Conservation (phyloP, 1,284 basidiomycete genomes). For the Cryptococcus jaspeensis region DNA sequence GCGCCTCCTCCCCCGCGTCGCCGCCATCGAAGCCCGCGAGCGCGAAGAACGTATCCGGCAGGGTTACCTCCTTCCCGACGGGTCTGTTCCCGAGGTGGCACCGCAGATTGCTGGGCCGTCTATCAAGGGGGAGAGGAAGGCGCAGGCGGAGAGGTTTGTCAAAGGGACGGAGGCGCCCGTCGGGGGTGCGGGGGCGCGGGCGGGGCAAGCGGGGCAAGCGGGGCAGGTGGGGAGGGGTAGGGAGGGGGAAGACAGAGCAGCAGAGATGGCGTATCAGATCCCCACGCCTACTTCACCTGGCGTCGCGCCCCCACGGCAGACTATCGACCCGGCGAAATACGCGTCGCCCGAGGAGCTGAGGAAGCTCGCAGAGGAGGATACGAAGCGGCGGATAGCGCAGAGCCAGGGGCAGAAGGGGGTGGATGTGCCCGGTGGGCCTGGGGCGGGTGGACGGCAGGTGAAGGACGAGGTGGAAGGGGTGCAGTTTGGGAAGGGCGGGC, state of each 20-base stretch:
- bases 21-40: constrained; percentile 41
- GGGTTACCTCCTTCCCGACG: constrained; percentile 39
- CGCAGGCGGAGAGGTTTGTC: constrained; percentile 5
- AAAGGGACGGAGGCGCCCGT: not conserved
- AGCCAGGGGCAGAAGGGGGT: constrained; percentile 18
- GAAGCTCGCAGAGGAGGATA: constrained; percentile 43
- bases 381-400: constrained; percentile 38
- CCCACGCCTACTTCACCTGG: constrained; percentile 22
- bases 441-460: not conserved
- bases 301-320: constrained; percentile 28
- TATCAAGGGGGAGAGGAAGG: constrained; percentile 8
- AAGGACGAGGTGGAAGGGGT: constrained; percentile 2
- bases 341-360: constrained; percentile 34
- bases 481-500: not conserved
- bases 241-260: not conserved
- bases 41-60: constrained; percentile 44
- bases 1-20: constrained; percentile 25
- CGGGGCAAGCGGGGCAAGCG: too few relatives aligned
- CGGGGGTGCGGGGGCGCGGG: not conserved
- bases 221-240: not conserved
- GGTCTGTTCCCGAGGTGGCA: not conserved
- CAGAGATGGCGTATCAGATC: constrained; percentile 12
- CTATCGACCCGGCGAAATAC: constrained; percentile 31
- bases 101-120: constrained; percentile 18
- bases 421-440: not conserved